Base-by-base conservation (phyloP, 768 basidiomycete genomes). In the Tylopilus plumbeoviolaceoides region DNA sequence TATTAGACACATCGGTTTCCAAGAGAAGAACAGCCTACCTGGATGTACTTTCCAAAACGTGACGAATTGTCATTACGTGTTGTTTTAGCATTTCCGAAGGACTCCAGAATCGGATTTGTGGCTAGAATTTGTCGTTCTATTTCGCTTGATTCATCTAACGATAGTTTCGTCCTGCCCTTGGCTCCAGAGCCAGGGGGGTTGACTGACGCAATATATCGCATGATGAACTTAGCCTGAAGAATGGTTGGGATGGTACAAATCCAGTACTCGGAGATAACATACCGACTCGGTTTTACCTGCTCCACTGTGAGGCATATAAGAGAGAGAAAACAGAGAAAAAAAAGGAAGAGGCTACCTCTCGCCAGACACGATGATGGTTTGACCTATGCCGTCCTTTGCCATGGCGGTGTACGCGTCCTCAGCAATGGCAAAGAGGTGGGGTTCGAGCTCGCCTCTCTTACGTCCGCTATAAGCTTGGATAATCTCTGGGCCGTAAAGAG, bases 221-320 rank as follows among this genome's bases (percentile, higher is more conserved):
- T 95, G 71, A 99, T 99, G 75, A 94, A 94, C 76, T 99, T 98
- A 47, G 97, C 90, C 88, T 91, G 62, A 36, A 44, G 57, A 46
- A 50, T 30, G 43, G 23, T 60, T 52, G 46, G 43, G 12, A 51
- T 47, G 7, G 40, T 14, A 43, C 4, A 17, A 46, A 53, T 44
- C 21, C 27, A 31, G 28, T 40, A 60, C 18, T 44, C 21, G 25
- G 43, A 43, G 35, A 39, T 4, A 10, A 46, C 84, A 70, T 60
- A 91, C 95, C 48, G 93, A 95, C 73, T 98, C 97, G 0, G 97
- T 99, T 78, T 99, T 99, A 51, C 97, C 97, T 49, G 97, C 97
- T 73, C 97, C 97, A 81, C 94, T 97, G 50, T n/a, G 62, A 39
- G 17, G 57, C 42, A 44, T 33, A 20, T 53, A 55, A 59, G 64